A percentile compares a stretch with the other conserved stretches of the same genome.
phyloP scores from a whole-genome alignment of 2,329 filamentous ascomycete species.

The Clonostachys sp. region DNA sequence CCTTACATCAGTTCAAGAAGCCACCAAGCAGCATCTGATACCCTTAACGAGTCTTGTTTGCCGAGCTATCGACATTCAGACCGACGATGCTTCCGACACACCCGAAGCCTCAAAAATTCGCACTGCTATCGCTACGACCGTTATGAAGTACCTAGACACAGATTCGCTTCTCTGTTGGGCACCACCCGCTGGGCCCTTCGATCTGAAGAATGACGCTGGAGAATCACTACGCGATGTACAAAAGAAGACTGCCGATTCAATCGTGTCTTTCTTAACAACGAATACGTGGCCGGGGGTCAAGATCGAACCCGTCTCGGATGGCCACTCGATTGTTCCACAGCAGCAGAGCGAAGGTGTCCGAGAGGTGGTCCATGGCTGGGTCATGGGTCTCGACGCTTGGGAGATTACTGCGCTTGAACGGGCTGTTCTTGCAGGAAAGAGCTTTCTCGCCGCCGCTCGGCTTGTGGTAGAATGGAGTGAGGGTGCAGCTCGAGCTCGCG shows the following conservation, averaged over 20 bases:
- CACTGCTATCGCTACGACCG: conserved; percentile 56
- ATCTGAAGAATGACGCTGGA: conserved; percentile 37
- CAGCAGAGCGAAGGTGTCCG: conserved; percentile 70
- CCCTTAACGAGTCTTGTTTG: conserved; percentile 83
- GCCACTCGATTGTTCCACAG: conserved; percentile 70
- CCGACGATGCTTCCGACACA: conserved; percentile 48
- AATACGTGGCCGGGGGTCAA: conserved; percentile 80
- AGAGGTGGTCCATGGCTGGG: conserved; percentile 74
- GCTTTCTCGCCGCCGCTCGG: conserved; percentile 70
- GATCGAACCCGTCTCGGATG: conserved; percentile 76
- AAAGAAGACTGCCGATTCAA: conserved; percentile 60
- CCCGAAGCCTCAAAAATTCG: conserved; percentile 48
- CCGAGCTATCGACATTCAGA: conserved; percentile 75
- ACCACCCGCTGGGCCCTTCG: conserved; percentile 44
- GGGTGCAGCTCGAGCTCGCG: conserved; percentile 29
- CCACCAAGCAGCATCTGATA: conserved; percentile 80
- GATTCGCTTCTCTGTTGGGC: conserved; percentile 93
- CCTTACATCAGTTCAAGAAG: conserved; percentile 76
- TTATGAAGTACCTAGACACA: conserved; percentile 85
- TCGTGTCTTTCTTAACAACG: conserved; percentile 66
- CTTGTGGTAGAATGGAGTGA: conserved; percentile 86
- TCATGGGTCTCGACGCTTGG: conserved; percentile 65
- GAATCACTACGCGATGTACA: conserved; percentile 70
- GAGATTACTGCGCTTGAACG: conserved; percentile 86
- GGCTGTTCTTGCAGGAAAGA: conserved; percentile 81